phyloP scores from a whole-genome alignment of 257 asterid genomes.

The Nicotiana undulata region DNA sequence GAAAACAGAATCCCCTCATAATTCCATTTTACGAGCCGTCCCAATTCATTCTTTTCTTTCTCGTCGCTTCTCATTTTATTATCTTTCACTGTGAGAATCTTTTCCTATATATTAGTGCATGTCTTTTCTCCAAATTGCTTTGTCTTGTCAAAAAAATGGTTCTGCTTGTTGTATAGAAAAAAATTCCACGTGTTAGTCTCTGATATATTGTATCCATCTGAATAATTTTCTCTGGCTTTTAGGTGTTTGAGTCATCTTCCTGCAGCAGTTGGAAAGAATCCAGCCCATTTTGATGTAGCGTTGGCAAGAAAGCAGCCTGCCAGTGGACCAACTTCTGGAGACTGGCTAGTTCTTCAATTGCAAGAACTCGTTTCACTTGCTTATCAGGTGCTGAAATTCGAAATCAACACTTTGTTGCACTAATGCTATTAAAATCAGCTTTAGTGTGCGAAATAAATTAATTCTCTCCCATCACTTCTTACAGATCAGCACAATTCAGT shows the following conservation, averaged over 20 bases:
- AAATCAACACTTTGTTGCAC: conserved; percentile 9
- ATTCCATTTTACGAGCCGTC: not conserved
- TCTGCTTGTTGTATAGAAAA: not conserved
- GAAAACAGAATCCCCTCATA: not conserved
- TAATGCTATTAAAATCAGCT: not conserved
- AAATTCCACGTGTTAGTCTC: not conserved
- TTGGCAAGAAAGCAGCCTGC: conserved; percentile 56
- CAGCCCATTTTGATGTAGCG: conserved; percentile 83
- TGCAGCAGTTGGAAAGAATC: conserved; percentile 81
- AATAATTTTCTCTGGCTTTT: conserved; percentile 17
- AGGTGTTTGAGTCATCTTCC: conserved; percentile 98
- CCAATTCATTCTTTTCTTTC: not conserved
- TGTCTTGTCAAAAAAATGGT: not conserved
- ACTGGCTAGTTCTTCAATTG: conserved; percentile 89
- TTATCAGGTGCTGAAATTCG: conserved; percentile 69
- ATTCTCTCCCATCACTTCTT: conserved; percentile 19
- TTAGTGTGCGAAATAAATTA: not conserved
- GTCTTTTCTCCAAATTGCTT: not conserved
- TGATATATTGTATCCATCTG: conserved; percentile 8
- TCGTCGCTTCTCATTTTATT: not conserved
- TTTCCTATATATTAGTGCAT: not conserved
- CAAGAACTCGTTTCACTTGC: conserved; percentile 97
- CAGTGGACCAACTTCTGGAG: conserved; percentile 42
- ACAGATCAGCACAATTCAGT: conserved; percentile 98
- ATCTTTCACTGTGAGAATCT: not conserved